Conservation (phyloP, 75 land plant genomes). For the Pinus taeda region DNA sequence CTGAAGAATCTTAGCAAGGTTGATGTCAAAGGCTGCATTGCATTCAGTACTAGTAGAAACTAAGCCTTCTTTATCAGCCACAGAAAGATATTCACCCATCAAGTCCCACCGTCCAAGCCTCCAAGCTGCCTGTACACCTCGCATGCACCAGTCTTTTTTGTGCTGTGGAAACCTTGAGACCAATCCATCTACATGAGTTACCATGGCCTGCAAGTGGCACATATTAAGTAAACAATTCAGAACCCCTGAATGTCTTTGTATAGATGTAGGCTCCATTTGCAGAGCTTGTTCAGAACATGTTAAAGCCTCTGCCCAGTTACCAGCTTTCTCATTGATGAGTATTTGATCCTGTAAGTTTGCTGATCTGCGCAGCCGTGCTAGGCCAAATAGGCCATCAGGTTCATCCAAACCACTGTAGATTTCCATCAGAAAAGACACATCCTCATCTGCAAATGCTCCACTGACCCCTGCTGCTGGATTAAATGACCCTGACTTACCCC, state of each 20-base stretch:
- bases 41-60: slow-evolving; percentile 49
- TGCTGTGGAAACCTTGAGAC: slow-evolving; percentile 72
- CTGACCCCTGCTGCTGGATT: slow-evolving; percentile 92
- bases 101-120: slow-evolving; percentile 96
- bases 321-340: slow-evolving; percentile 85
- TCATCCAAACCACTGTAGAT: slow-evolving; percentile 95
- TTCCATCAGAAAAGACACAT: slow-evolving; percentile 84
- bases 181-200: slow-evolving; percentile 94
- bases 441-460: slow-evolving; percentile 84
- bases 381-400: slow-evolving; percentile 93
- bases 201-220: slow-evolving; percentile 97
- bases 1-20: slow-evolving; percentile 86
- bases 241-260: slow-evolving; percentile 84
- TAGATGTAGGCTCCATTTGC: slow-evolving; percentile 86
- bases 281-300: slow-evolving; percentile 95
- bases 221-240: slow-evolving; percentile 96
- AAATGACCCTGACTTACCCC: slow-evolving; percentile 83
- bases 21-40: slow-evolving; percentile 84
- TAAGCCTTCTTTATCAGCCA: slow-evolving; percentile 64
- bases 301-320: slow-evolving; percentile 98
- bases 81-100: slow-evolving; percentile 84
- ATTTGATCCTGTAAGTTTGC: slow-evolving; percentile 83
- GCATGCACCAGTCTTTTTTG: slow-evolving; percentile 91
- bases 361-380: slow-evolving; percentile 72
- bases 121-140: slow-evolving; percentile 99